phyloP scores from a whole-genome alignment of 108 stramenopile species.

The Pseudonitzschia delicatissima region DNA sequence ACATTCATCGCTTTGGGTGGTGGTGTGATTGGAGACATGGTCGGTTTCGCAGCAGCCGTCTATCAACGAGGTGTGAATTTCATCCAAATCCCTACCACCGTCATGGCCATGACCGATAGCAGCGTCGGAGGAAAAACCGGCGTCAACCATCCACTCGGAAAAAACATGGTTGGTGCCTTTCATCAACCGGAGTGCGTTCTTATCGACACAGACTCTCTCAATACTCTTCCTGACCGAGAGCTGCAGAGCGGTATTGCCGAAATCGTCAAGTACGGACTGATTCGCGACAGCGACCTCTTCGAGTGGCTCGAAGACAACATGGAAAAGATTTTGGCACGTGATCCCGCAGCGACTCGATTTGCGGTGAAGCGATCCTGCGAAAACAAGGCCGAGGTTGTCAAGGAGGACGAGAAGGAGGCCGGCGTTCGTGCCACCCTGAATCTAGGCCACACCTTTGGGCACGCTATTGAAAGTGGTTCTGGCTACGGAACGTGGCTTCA shows the following conservation, averaged over 20 bases:
- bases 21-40: constrained; percentile 99
- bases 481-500: constrained; percentile 95
- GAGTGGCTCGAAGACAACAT: constrained; percentile 91
- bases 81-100: constrained; percentile 95
- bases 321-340: constrained; percentile 71
- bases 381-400: constrained; percentile 96
- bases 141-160: constrained; percentile 95
- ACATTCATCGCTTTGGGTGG: constrained; percentile 96
- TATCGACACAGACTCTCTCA: constrained; percentile 81
- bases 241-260: constrained; percentile 89
- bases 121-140: constrained; percentile 98
- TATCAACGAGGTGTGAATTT: constrained; percentile 97
- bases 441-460: constrained; percentile 98
- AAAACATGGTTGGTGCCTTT: constrained; percentile 99
- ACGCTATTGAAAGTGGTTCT: constrained; percentile 95
- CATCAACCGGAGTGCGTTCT: constrained; percentile 96
- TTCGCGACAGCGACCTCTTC: constrained; percentile 90
- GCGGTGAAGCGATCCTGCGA: constrained; percentile 88
- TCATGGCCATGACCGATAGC: constrained; percentile 99
- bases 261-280: constrained; percentile 95
- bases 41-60: constrained; percentile 96
- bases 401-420: constrained; percentile 94
- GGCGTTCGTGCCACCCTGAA: constrained; percentile 95
- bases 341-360: constrained; percentile 72
- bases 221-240: constrained; percentile 93